These are phyloP conservation scores for Cudoniella acicularis DNA, from an alignment of 495 filamentous ascomycete genomes.

Conservation along the genomic window DNA sequence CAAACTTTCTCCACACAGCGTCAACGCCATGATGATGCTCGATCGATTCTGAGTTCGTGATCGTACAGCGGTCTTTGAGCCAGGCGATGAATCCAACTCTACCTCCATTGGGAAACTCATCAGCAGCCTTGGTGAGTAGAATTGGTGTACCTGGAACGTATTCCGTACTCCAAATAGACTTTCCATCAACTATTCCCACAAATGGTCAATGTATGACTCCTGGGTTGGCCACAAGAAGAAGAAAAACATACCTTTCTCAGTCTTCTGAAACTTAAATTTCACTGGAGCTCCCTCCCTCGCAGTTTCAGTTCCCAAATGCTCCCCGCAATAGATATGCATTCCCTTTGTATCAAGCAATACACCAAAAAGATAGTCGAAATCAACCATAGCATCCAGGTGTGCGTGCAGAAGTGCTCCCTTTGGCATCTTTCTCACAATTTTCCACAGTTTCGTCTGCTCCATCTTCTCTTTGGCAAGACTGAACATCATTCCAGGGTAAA, in stretches of 20 bases:
- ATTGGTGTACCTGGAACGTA: conserved; percentile 57
- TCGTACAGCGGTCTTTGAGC: conserved; percentile 69
- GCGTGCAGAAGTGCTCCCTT: conserved; percentile 89
- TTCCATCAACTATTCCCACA: conserved; percentile 20
- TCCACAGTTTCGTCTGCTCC: conserved; percentile 80
- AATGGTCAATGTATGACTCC: conserved; percentile 50
- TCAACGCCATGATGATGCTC: conserved; percentile 76
- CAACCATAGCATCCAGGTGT: conserved; percentile 86
- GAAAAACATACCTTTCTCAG: conserved; percentile 9
- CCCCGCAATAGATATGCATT: conserved; percentile 59
- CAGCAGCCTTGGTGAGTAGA: conserved; percentile 60
- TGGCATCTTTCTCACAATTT: conserved; percentile 79
- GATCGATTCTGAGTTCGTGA: conserved; percentile 67
- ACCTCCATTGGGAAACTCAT: conserved; percentile 67
- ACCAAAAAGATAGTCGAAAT: conserved; percentile 72
- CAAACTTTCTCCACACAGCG: conserved; percentile 77
- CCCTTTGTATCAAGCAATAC: conserved; percentile 69
- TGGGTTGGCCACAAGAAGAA: conserved; percentile 34
- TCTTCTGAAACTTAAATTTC: conserved; percentile 21
- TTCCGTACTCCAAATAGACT: conserved; percentile 56
- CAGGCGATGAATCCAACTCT: conserved; percentile 69
- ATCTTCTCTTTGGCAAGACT: conserved; percentile 71
- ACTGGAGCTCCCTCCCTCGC: conserved; percentile 15
- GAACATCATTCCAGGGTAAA: conserved; percentile 89
- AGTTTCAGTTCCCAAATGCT: conserved; percentile 24